Evolutionary conservation across 306 rosid genomes (phyloP).

Genomic region (Acacia melanoxylon): DNA sequence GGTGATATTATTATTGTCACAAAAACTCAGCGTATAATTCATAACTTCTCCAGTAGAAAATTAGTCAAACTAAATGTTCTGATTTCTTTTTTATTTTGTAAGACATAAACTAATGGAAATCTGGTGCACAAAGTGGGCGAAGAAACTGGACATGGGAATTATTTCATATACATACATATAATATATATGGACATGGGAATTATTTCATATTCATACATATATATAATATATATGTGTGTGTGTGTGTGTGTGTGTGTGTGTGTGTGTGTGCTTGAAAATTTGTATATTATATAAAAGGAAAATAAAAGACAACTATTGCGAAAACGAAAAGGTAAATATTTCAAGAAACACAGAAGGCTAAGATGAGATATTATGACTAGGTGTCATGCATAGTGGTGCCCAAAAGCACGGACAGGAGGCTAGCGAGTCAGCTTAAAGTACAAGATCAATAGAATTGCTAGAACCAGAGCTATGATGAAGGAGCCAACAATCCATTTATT

Average conservation of each 20-base stretch:
- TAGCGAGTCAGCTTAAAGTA: conserved; percentile 48
- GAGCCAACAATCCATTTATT: conserved; percentile 61
- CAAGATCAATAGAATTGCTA: conserved; percentile 52
- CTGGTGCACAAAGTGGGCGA: neutral
- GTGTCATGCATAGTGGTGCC: neutral
- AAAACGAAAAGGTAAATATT: neutral
- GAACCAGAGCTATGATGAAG: conserved; percentile 42
- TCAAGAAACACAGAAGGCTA: conserved; percentile 5
- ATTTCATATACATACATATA: neutral
- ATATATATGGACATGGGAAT: too few relatives aligned
- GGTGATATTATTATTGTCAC: neutral
- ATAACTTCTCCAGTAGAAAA: neutral
- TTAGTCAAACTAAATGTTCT: neutral
- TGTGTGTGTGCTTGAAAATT: conserved; percentile 1
- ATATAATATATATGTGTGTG: too few relatives aligned
- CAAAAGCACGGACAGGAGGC: conserved; percentile 20
- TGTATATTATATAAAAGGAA: neutral
- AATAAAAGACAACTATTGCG: conserved; percentile 3
- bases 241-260: too few relatives aligned
- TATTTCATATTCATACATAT: too few relatives aligned
- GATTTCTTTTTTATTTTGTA: neutral
- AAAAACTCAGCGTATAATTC: neutral
- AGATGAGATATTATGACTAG: neutral
- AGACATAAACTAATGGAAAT: neutral
- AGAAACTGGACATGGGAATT: neutral